These are phyloP conservation scores for Polytrichum formosum DNA, from an alignment of 225 moss, liverwort and hornwort species.

Conservation along the genomic window DNA sequence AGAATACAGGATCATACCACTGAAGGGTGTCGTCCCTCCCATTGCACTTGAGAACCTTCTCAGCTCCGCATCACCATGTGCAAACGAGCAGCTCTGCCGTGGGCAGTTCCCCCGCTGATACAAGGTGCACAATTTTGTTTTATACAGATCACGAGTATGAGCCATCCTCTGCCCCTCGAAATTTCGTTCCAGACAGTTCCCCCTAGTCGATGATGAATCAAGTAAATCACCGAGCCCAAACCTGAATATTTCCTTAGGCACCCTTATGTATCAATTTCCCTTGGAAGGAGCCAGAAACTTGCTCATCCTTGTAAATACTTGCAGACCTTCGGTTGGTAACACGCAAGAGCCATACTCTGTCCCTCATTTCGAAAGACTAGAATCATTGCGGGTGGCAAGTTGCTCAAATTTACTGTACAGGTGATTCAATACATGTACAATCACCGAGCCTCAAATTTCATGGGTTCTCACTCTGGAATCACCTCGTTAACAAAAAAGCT, in stretches of 20 bases:
- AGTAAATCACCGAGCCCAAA: not conserved
- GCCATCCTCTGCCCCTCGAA: constrained; percentile 29
- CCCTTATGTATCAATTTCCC: not conserved
- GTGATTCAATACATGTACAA: not conserved
- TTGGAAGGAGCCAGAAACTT: not conserved
- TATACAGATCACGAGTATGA: constrained; percentile 63
- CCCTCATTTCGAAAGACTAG: not conserved
- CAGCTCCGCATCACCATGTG: constrained; percentile 65
- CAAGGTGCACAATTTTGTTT: constrained; percentile 68
- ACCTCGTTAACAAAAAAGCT: not conserved
- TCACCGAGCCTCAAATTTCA: not conserved
- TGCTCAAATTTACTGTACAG: not conserved
- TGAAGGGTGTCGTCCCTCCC: constrained; percentile 29
- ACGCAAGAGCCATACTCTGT: not conserved
- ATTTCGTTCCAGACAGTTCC: not conserved
- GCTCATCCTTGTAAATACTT: not conserved
- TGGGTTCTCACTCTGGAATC: not conserved
- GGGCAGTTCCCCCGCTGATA: constrained; percentile 65
- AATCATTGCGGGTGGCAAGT: not conserved
- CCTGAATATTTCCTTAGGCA: not conserved
- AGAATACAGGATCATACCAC: constrained; percentile 33
- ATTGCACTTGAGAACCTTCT: constrained; percentile 38
- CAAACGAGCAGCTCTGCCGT: constrained; percentile 67
- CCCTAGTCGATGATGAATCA: constrained; percentile 1
- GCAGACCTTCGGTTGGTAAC: not conserved